Percentiles rank a stretch among this genome's conserved stretches.
These are phyloP conservation scores for Sophora flavescens DNA, from an alignment of 306 rosid genomes.

Conservation along the genomic window DNA sequence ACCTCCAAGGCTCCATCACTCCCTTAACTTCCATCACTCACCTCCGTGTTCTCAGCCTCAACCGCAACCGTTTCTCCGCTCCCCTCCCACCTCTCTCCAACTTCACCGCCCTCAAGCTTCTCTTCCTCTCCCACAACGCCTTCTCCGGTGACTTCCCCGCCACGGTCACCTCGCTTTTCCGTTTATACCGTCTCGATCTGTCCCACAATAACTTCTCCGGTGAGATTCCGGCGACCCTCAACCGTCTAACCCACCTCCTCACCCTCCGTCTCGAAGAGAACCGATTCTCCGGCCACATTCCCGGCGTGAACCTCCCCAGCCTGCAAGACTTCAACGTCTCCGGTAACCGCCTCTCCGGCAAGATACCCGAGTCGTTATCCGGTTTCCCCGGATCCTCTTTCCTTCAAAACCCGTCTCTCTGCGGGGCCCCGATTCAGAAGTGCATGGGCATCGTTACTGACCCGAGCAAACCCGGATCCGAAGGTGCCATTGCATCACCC, in stretches of 20 bases:
- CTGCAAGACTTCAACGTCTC: conserved; percentile 86
- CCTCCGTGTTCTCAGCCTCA: conserved; percentile 91
- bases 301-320: conserved; percentile 55
- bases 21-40: conserved; percentile 63
- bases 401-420: conserved; percentile 62
- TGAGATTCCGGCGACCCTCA: conserved; percentile 61
- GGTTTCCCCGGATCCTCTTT: conserved; percentile 69
- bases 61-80: conserved; percentile 75
- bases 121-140: conserved; percentile 70
- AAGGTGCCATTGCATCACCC: conserved; percentile 80
- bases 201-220: conserved; percentile 81
- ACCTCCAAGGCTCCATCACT: conserved; percentile 68
- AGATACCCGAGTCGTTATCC: conserved; percentile 73
- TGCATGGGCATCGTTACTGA: conserved; percentile 48
- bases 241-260: conserved; percentile 70
- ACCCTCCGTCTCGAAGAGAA: conserved; percentile 83
- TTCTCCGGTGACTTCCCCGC: conserved; percentile 78
- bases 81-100: conserved; percentile 70
- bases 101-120: conserved; percentile 71
- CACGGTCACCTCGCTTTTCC: conserved; percentile 57
- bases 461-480: conserved; percentile 80
- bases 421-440: conserved; percentile 69
- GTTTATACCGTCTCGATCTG: conserved; percentile 87
- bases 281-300: conserved; percentile 68
- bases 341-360: conserved; percentile 68